phyloP scores from a whole-genome alignment of 2,329 filamentous ascomycete genomes.

The Fusarium brevicatenulatum region DNA sequence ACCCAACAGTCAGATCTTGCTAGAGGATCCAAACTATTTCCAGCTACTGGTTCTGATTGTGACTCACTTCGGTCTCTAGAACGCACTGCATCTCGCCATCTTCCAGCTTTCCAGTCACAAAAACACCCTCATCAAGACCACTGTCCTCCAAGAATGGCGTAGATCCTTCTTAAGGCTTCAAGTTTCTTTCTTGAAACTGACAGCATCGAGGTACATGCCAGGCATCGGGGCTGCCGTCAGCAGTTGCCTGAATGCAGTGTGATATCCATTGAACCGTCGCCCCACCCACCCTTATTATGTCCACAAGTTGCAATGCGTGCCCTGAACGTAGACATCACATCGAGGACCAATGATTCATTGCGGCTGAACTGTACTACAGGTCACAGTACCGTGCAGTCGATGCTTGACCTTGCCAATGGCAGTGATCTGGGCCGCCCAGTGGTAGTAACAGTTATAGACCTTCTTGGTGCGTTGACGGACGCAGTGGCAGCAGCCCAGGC shows the following conservation, averaged over 20 bases:
- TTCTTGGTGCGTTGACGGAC: too few relatives aligned
- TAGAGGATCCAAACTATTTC: background rate
- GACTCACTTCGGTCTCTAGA: background rate
- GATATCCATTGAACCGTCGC: background rate
- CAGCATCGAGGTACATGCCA: background rate
- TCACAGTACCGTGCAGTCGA: too few relatives aligned
- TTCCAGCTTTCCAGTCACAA: background rate
- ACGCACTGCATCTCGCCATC: background rate
- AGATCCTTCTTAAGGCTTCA: background rate
- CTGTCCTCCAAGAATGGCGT: background rate
- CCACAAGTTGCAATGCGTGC: background rate
- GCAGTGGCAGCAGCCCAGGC: background rate
- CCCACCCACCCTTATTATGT: background rate
- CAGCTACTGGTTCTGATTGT: background rate
- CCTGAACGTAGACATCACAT: background rate
- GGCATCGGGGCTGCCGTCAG: background rate
- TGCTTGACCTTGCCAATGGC: background rate
- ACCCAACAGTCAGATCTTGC: background rate
- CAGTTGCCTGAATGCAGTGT: background rate
- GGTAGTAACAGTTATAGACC: background rate
- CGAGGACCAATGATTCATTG: background rate
- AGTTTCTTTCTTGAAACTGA: background rate
- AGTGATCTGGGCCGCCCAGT: background rate
- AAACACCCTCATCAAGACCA: background rate
- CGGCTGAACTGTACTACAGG: too few relatives aligned